Base-by-base conservation (phyloP, 2,329 filamentous ascomycete genomes). In the Fonsecaea pugnacius region DNA sequence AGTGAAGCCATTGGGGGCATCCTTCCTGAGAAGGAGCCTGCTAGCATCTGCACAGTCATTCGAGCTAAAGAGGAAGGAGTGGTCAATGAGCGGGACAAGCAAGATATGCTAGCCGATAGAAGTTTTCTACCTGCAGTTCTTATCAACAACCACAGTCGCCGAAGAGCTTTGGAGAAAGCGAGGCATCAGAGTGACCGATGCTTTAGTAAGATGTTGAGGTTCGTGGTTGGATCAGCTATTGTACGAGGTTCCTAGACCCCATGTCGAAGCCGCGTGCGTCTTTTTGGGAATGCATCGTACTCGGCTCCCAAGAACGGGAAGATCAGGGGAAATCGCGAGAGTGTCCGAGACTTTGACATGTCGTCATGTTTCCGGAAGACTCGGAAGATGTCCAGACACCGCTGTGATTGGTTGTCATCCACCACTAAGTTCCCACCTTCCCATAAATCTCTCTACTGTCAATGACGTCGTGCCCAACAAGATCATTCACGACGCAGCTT, bases 21-120 rank as follows among this genome's bases (percentile, higher is more conserved):
- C 14, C 48, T 50, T n/a, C 27, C 8, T 16, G 33, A 40, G 7
- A 24, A 46, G 18, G 27, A 21, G 8, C 16, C n/a, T 33, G 55
- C 30, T 32, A 40, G 40, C 18, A 58, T 27, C 55, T 50, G 40
- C 38, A 58, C 55, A 58, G 55, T 58, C 55, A 58, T 43, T 46
- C 9, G 12, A n/a, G 24, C 32, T 14, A 27, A 3, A 27, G n/a
- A 18, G 43, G 33, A 30, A 38, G 53, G 8, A 27, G n/a, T 6
- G n/a, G 53, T 27, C 7, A 27, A 35, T 40, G 7, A 35, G 7
- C 24, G 12, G 24, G 36, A 18, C 7, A 1, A 40, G 7, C 24
- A 7, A 16, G 36, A 18, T 7, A 1, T 40, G 18, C 55, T 58
- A 48, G 8, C 16, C 35, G 27, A 24, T 24, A 48, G 27, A 33